Base-by-base conservation (phyloP, 1,284 basidiomycete species). In the Apiotrichum domesticum region DNA sequence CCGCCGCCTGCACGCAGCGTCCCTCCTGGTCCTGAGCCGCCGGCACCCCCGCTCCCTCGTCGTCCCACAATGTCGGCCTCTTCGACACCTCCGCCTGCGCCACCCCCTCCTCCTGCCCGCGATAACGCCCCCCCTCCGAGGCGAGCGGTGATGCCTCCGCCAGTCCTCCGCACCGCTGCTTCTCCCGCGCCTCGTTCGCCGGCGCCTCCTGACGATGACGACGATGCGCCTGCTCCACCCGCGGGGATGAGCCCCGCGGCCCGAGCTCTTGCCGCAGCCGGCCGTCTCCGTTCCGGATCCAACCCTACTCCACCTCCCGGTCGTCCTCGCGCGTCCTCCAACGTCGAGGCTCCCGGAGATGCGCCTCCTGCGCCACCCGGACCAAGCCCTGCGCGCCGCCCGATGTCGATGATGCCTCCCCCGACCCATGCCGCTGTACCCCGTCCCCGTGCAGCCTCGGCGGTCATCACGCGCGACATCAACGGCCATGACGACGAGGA, bases 51-150 rank as follows among this genome's bases (percentile, higher is more conserved):
- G 0, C 55, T 68, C 10, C 69, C 71, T 6, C 54, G 63, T 3
- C 51, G 43, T 35, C 64, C 58, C 6, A 45, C 63, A 47, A 10
- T 65, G 60, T 15, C 62, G 41, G 84, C 85, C 66, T 85, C 74
- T 63, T 79, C 51, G 13, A 82, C 70, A 83, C 85, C 61, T 79
- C 66, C 57, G 9, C 63, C 69, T 10, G 51, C 67, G 32, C 57
- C 54, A 6, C 63, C 64, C 4, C 55, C 64, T 11, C 62, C 66
- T 9, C 62, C 65, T 3, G 64, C 72, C 43, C 68, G 67, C 8
- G 64, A 63, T n/a, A 66, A 63, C 0, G 56, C 61, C 29, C 46
- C 46, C 10, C 46, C 46, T 2, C 41, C 11, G 10, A 34, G 46
- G 35, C 14, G 35, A 3, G 3, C 2, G n/a, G 9, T 35, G 29